Evolutionary conservation across 495 filamentous ascomycete species (phyloP), one percentile per base, ranked within the genome.

Genomic region (Penicillium paxilli): DNA sequence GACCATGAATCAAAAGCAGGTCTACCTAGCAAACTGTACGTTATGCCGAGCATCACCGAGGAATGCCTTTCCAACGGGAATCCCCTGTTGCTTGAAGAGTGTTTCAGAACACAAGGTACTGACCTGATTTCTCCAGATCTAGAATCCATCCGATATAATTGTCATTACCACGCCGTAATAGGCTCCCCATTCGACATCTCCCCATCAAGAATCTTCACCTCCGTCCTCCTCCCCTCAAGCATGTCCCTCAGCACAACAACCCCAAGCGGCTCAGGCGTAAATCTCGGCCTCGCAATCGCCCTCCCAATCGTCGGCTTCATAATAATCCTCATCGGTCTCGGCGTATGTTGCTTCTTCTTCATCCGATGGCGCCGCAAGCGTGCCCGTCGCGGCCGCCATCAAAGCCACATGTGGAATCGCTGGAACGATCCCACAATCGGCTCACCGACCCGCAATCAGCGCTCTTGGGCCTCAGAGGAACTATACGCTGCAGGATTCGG

Each of bases 11-110:
- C 46, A 48, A 23, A 37, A 46, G 21, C 75, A 81, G 48, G 54
- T 72, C 3, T 80, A 74, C 51, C 51, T 81, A 42, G 71, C 75
- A 21, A 82, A 82, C 54, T 82, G 79, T 82, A 64, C 19, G 79
- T 66, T 17, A 14, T 14, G 10, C 11, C 7, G n/a, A 14, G 5
- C 30, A 32, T n/a, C n/a, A n/a, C n/a, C n/a, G n/a, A n/a, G n/a
- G n/a, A n/a, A n/a, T n/a, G n/a, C n/a, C n/a, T n/a, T n/a, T n/a
- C n/a, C n/a, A n/a, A n/a, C 6, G 11, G 30, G 30, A 4, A 14
- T 12, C 9, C 8, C 4, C 11, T 5, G 5, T 4, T 12, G 5
- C 33, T 30, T 28, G 7, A 20, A 48, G 24, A 8, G 12, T 2
- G 33, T 55, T 30, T 7, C n/a, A 16, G 11, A 54, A 35, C 22